These are phyloP conservation scores for Sporothrix luriei DNA, from an alignment of 2,329 filamentous ascomycete species.

Conservation along the genomic window DNA sequence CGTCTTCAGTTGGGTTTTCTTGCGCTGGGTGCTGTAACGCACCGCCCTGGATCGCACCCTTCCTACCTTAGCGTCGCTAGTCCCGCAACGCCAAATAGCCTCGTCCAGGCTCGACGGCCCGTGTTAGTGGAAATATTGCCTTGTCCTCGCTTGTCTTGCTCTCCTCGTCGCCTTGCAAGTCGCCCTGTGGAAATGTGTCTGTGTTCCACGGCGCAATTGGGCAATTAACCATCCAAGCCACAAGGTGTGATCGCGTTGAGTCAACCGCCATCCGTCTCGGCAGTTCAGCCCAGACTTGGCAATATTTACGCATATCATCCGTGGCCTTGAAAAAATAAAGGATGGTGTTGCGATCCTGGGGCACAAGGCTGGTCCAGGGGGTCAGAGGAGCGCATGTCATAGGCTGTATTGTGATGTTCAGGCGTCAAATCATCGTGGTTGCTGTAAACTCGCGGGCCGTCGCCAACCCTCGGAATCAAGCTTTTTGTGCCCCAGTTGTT, in stretches of 20 bases:
- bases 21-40: neutral
- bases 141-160: neutral
- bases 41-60: neutral
- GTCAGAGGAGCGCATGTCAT: neutral
- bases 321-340: neutral
- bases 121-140: neutral
- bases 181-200: neutral
- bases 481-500: conserved; percentile 12
- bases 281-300: neutral
- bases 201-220: neutral
- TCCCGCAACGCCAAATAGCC: conserved; percentile 11
- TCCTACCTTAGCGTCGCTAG: neutral
- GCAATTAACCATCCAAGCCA: conserved; percentile 3
- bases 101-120: neutral
- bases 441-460: neutral
- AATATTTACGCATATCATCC: neutral
- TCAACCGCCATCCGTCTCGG: neutral
- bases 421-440: neutral
- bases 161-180: neutral
- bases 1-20: neutral
- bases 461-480: neutral
- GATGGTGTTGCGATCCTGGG: neutral
- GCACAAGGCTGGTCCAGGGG: neutral
- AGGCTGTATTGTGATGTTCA: neutral
- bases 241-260: neutral